Evolutionary conservation across 140 eudicot species (phyloP).

Genomic region (Bidens hawaiensis): DNA sequence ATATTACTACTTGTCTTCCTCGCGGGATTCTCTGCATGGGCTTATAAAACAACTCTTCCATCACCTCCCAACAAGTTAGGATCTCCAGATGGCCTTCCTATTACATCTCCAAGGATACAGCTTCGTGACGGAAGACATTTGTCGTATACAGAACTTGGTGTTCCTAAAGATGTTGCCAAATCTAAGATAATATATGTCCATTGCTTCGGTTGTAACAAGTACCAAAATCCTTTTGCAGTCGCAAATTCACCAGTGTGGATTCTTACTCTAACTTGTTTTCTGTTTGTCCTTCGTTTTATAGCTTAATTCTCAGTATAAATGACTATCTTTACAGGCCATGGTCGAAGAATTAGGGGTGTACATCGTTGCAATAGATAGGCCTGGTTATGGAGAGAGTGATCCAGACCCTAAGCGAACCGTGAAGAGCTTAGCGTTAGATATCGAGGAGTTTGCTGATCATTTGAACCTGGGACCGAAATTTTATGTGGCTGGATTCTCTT

Average conservation of each 20-base stretch:
- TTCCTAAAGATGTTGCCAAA: slow-evolving; percentile 34
- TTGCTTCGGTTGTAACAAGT: slow-evolving; percentile 26
- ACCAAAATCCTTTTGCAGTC: slow-evolving; percentile 16
- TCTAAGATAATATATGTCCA: slow-evolving; percentile 27
- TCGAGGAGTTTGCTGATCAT: slow-evolving; percentile 40
- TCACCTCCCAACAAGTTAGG: slow-evolving; percentile 32
- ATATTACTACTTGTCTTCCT: slow-evolving; percentile 15
- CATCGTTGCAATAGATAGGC: slow-evolving; percentile 30
- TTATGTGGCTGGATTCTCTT: slow-evolving; percentile 37
- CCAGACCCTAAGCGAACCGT: slow-evolving; percentile 36
- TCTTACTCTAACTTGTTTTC: not conserved
- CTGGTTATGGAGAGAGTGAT: slow-evolving; percentile 52
- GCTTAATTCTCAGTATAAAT: not conserved
- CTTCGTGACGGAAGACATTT: slow-evolving; percentile 46
- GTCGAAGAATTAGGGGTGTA: slow-evolving; percentile 34
- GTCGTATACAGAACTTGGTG: slow-evolving; percentile 35
- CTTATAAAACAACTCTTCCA: slow-evolving; percentile 27
- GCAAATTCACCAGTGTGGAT: slow-evolving; percentile 36
- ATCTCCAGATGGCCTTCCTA: slow-evolving; percentile 29
- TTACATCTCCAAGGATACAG: slow-evolving; percentile 34
- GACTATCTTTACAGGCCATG: slow-evolving; percentile 21
- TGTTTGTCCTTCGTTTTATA: not conserved
- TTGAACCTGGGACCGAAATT: slow-evolving; percentile 33
- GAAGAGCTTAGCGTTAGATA: slow-evolving; percentile 35
- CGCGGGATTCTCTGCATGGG: slow-evolving; percentile 30